phyloP scores from a whole-genome alignment of 139 green algal species.

The Chlamydomonas sphaeroides region DNA sequence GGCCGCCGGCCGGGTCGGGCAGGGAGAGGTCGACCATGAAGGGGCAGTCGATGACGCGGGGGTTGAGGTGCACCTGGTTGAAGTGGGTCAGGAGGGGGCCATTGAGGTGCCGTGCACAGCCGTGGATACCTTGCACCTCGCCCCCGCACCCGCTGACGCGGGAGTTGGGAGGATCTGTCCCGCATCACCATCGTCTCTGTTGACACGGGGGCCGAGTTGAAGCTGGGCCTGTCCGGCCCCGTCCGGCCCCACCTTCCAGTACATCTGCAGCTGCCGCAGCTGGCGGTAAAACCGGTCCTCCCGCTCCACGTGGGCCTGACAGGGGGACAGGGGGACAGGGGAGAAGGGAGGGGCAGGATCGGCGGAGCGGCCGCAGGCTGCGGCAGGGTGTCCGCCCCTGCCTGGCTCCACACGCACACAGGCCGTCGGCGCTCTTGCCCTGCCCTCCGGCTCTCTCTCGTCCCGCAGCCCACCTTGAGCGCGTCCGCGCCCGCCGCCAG shows the following conservation, averaged over 20 bases:
- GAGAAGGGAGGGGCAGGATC: not conserved
- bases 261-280: conserved; percentile 40
- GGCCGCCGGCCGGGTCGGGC: not conserved
- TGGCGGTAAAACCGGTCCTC: conserved; percentile 33
- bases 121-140: no score
- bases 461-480: not conserved
- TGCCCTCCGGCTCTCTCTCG: not conserved
- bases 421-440: no score
- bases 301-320: conserved; percentile 9
- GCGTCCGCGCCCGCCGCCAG: conserved; percentile 7
- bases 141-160: no score
- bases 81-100: no score
- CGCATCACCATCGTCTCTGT: no score
- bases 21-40: conserved; percentile 32
- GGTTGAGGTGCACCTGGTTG: conserved; percentile 42
- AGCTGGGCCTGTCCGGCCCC: no score
- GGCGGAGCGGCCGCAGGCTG: no score
- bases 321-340: not conserved
- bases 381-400: no score
- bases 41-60: conserved; percentile 39
- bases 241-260: conserved; percentile 41
- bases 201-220: no score
- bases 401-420: no score
- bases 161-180: no score
- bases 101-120: no score